phyloP scores from a whole-genome alignment of 2,329 filamentous ascomycete genomes.

The Chrysosporium queenslandicum region DNA sequence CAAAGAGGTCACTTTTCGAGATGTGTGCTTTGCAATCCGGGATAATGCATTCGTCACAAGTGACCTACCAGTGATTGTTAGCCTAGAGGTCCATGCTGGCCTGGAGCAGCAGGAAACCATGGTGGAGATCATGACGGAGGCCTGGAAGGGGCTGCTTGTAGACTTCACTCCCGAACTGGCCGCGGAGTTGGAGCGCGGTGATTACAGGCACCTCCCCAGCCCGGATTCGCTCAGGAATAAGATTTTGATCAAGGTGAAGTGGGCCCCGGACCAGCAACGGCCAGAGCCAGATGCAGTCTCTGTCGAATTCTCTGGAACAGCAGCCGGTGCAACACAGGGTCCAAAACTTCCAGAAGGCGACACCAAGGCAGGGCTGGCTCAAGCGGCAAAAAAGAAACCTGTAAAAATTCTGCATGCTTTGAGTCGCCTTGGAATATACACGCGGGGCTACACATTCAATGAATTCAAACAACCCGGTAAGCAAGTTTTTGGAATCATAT shows the following conservation, averaged over 20 bases:
- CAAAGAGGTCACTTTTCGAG: slow-evolving; percentile 72
- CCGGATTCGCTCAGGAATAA: slow-evolving; percentile 65
- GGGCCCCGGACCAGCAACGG: slow-evolving; percentile 31
- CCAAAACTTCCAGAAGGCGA: neutral
- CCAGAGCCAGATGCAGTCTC: slow-evolving; percentile 7
- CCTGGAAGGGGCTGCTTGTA: slow-evolving; percentile 68
- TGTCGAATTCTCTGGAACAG: slow-evolving; percentile 14
- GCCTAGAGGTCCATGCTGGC: slow-evolving; percentile 80
- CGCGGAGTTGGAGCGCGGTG: slow-evolving; percentile 37
- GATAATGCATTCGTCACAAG: slow-evolving; percentile 68
- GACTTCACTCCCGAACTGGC: slow-evolving; percentile 50
- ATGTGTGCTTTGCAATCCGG: slow-evolving; percentile 70
- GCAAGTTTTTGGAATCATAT: slow-evolving; percentile 24
- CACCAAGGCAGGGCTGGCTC: slow-evolving; percentile 6
- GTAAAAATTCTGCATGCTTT: slow-evolving; percentile 62
- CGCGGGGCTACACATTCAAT: slow-evolving; percentile 71
- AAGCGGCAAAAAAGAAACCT: slow-evolving; percentile 33
- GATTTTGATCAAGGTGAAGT: slow-evolving; percentile 76
- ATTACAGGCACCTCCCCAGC: slow-evolving; percentile 47
- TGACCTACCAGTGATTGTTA: slow-evolving; percentile 77
- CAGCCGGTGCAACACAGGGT: slow-evolving; percentile 9
- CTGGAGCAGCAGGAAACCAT: slow-evolving; percentile 78
- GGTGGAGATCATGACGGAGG: slow-evolving; percentile 86
- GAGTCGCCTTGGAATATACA: slow-evolving; percentile 71
- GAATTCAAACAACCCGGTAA: slow-evolving; percentile 56